A percentile compares a stretch with the other conserved stretches of the same genome.
Evolutionary conservation across 257 asterid species (phyloP).

Genomic region (Solanum bukasovii): DNA sequence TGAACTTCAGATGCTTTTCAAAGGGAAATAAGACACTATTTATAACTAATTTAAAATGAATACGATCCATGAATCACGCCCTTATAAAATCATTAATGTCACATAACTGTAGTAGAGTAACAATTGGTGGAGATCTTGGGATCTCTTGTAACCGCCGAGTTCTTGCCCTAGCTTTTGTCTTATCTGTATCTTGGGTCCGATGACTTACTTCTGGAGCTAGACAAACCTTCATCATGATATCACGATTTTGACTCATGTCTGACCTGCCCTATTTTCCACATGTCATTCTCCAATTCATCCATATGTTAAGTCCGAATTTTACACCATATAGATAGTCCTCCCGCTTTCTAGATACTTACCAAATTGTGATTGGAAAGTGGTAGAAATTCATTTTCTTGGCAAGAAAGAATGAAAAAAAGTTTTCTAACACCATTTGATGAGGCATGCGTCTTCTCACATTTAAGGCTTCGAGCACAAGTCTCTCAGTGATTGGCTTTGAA

Average conservation of each 20-base stretch:
- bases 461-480: background rate
- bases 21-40: too few relatives aligned
- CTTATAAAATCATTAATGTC: too few relatives aligned
- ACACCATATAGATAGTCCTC: background rate
- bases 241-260: background rate
- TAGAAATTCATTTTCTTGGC: background rate
- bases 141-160: background rate
- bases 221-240: background rate
- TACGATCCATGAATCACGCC: too few relatives aligned
- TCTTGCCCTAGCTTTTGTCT: background rate
- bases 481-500: background rate
- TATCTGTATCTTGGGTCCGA: background rate
- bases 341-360: background rate
- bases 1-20: too few relatives aligned
- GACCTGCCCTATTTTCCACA: background rate
- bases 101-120: background rate
- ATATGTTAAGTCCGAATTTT: background rate
- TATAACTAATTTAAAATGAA: too few relatives aligned
- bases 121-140: background rate
- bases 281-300: background rate
- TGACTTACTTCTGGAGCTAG: background rate
- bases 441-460: background rate
- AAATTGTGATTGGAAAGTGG: background rate
- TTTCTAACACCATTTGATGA: background rate
- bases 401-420: background rate